A percentile compares a stretch with the other conserved stretches of the same genome.
phyloP scores from a whole-genome alignment of 2,329 filamentous ascomycete species.

The Alternaria viburni region DNA sequence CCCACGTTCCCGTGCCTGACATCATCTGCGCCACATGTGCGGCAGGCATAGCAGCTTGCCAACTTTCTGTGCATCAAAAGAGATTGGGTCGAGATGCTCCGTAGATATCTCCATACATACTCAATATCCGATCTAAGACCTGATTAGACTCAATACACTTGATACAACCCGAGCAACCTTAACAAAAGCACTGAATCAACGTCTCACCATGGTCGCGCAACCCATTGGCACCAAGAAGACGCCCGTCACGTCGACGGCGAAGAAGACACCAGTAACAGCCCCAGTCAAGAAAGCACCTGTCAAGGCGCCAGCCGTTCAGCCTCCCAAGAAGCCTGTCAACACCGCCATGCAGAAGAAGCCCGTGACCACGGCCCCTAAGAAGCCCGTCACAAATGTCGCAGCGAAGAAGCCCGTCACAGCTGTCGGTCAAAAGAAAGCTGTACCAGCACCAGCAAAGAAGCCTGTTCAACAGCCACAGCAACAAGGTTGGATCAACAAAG shows the following conservation, averaged over 20 bases:
- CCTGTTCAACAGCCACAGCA: conserved; percentile 32
- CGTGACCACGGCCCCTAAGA: conserved; percentile 2
- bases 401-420: conserved; percentile 20
- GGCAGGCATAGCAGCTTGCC: conserved; percentile 15
- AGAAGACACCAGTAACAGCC: conserved; percentile 17
- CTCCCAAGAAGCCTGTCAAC: conserved; percentile 26
- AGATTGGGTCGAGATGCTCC: conserved; percentile 4
- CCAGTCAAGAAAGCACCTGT: conserved; percentile 3
- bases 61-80: conserved; percentile 17
- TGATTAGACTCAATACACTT: background rate
- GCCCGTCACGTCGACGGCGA: conserved; percentile 22
- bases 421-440: conserved; percentile 17
- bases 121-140: background rate
- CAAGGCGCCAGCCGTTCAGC: conserved; percentile 13
- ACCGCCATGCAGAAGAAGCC: conserved; percentile 28
- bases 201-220: conserved; percentile 30
- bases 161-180: background rate
- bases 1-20: conserved; percentile 28
- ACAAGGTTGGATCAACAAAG: conserved; percentile 54
- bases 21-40: conserved; percentile 30
- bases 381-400: conserved; percentile 1
- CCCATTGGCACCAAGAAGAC: conserved; percentile 36
- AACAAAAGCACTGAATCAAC: background rate
- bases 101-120: background rate
- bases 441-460: conserved; percentile 13